These are phyloP conservation scores for Musa schizocarpa DNA, from an alignment of 176 grass and related monocot species.

Conservation along the genomic window DNA sequence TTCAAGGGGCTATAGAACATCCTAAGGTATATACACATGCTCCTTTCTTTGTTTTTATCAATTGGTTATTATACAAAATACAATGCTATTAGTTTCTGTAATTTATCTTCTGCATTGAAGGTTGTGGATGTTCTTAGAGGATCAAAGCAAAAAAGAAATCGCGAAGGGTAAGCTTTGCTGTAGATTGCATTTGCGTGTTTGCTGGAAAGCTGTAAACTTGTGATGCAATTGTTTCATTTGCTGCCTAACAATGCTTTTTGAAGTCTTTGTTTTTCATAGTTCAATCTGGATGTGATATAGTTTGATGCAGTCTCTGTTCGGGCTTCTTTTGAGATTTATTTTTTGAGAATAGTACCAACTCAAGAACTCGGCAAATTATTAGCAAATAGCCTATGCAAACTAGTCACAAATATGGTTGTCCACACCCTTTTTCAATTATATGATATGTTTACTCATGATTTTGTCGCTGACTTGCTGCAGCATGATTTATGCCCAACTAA, in stretches of 20 bases:
- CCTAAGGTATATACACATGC: constrained; percentile 35
- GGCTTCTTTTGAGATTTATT: neutral
- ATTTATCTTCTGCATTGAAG: constrained; percentile 17
- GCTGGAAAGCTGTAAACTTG: neutral
- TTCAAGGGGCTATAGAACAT: constrained; percentile 54
- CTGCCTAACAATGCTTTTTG: neutral
- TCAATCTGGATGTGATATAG: neutral
- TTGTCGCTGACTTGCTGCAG: too few species aligned
- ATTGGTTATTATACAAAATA: neutral
- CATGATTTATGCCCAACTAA: too few species aligned
- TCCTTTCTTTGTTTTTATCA: neutral
- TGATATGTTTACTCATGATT: too few species aligned
- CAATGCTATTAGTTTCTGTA: neutral
- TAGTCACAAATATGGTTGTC: too few species aligned
- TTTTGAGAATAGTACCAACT: neutral
- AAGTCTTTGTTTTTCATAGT: neutral
- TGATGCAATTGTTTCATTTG: neutral
- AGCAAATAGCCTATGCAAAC: too few species aligned
- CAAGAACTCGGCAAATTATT: too few species aligned
- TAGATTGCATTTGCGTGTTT: neutral
- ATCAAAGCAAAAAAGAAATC: constrained; percentile 61
- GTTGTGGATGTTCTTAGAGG: constrained; percentile 49
- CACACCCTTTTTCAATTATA: too few species aligned
- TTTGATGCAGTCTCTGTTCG: neutral
- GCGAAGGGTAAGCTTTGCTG: constrained; percentile 53